phyloP scores from a whole-genome alignment of 2,329 filamentous ascomycete genomes.

The Botryosphaeria dothidea region DNA sequence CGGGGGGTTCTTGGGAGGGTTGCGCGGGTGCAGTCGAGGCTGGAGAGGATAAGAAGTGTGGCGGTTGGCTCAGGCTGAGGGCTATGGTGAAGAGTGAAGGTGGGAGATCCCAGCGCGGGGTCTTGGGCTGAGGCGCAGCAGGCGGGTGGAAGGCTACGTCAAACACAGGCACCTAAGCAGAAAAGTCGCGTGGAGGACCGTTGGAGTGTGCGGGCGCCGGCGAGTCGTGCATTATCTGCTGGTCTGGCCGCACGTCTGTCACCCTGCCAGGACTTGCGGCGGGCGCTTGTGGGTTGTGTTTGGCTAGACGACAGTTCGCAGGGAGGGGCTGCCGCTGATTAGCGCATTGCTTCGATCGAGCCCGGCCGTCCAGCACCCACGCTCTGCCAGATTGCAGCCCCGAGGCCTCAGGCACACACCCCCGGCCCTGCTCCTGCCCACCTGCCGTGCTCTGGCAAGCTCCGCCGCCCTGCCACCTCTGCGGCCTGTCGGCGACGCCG shows the following conservation, averaged over 20 bases:
- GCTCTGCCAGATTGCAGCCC: background rate
- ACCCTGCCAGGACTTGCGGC: slow-evolving; percentile 10
- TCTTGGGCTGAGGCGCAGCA: slow-evolving; percentile 25
- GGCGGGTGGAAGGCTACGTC: slow-evolving; percentile 14
- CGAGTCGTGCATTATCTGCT: slow-evolving; percentile 8
- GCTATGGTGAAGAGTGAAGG: slow-evolving; percentile 14
- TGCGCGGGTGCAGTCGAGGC: background rate
- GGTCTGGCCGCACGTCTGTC: slow-evolving; percentile 1
- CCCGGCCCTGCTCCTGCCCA: background rate
- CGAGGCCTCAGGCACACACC: background rate
- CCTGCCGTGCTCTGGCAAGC: background rate
- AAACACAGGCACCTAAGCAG: slow-evolving; percentile 12
- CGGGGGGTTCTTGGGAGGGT: background rate
- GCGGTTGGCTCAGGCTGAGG: background rate
- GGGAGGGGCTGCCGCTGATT: slow-evolving; percentile 12
- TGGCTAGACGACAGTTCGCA: background rate
- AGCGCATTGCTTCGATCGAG: background rate
- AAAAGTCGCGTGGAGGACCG: slow-evolving; percentile 16
- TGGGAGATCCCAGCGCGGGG: slow-evolving; percentile 20
- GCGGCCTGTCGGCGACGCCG: slow-evolving; percentile 3
- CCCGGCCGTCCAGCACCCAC: background rate
- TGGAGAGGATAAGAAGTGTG: background rate
- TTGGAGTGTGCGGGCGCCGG: background rate
- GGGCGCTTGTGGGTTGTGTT: background rate
- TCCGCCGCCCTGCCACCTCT: background rate